Evolutionary conservation across 345 rosid species (phyloP).

Genomic region (Camelina hispida): DNA sequence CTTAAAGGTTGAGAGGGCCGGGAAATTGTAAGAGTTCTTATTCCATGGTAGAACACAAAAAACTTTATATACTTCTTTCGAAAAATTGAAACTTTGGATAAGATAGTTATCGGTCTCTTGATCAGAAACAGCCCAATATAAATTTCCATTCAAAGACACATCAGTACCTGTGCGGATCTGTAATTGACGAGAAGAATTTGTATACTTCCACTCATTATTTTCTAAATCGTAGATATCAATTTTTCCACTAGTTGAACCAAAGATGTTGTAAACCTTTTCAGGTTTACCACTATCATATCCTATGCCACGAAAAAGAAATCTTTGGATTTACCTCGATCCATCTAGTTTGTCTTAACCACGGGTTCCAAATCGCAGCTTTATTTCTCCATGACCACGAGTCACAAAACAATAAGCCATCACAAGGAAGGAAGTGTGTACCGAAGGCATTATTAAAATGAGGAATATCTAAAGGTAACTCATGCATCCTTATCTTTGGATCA

Average conservation of each 20-base stretch:
- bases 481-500: neutral
- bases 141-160: neutral
- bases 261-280: neutral
- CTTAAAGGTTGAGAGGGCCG: neutral
- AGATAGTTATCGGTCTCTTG: neutral
- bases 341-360: neutral
- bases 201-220: neutral
- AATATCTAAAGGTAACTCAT: too few relatives aligned
- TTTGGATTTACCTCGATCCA: neutral
- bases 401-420: neutral
- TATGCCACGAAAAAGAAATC: neutral
- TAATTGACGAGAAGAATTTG: neutral
- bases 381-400: neutral
- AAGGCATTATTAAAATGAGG: too few relatives aligned
- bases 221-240: neutral
- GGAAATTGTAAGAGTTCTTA: neutral
- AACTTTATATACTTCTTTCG: neutral
- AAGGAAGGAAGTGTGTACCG: neutral
- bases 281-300: constrained; percentile 1
- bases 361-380: neutral
- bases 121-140: neutral
- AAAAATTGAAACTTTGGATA: neutral
- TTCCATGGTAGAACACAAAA: neutral
- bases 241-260: neutral
- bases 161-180: neutral